Conservation (phyloP, 116 monocot genomes). For the Iris pallida region DNA sequence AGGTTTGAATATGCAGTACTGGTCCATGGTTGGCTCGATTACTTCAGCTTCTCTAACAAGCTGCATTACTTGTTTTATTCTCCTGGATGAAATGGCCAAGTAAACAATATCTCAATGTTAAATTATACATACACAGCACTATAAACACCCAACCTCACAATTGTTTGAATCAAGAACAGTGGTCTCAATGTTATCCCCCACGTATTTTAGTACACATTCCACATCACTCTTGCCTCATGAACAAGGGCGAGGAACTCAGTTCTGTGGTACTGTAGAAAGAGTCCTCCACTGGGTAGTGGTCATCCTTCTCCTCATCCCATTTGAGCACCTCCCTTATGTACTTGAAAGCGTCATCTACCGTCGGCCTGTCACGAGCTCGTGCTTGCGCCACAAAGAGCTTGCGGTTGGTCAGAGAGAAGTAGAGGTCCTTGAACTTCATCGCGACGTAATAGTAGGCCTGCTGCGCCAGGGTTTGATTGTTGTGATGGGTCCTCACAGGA, state of each 20-base stretch:
- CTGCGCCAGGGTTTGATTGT: conserved; percentile 64
- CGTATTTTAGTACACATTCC: too few species aligned
- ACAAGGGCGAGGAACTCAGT: conserved; percentile 58
- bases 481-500: conserved; percentile 52
- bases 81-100: too few species aligned
- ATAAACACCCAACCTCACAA: too few species aligned
- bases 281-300: conserved; percentile 37
- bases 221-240: conserved; percentile 32
- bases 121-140: too few species aligned
- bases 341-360: conserved; percentile 31
- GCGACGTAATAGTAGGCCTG: conserved; percentile 85
- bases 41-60: too few species aligned
- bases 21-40: too few species aligned
- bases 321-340: conserved; percentile 33
- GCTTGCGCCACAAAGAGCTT: conserved; percentile 63
- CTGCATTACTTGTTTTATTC: too few species aligned
- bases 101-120: too few species aligned
- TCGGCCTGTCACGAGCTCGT: conserved; percentile 29
- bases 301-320: conserved; percentile 39
- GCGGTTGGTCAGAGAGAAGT: conserved; percentile 37
- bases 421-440: conserved; percentile 89
- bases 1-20: too few species aligned
- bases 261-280: conserved; percentile 81
- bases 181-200: too few species aligned
- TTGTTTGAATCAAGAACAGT: too few species aligned